Base-by-base conservation (phyloP, 2,329 filamentous ascomycete genomes). In the Alternaria solani region DNA sequence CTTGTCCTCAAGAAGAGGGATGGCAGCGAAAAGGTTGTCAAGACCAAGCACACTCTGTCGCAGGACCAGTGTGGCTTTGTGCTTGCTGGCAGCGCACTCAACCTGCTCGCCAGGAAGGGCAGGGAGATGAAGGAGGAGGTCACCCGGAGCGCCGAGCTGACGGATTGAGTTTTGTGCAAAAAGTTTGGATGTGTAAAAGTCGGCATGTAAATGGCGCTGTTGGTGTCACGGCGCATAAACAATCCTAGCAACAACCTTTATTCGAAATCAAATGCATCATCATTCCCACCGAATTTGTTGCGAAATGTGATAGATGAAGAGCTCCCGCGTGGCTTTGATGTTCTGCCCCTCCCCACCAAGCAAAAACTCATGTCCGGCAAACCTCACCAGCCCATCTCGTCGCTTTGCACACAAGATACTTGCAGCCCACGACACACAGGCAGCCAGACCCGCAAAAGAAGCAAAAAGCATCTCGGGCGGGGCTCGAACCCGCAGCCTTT, bases 1-100 rank as follows among this genome's bases (percentile, higher is more conserved):
- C 80, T 98, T n/a, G 65, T 81, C 5, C 69, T 84, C 20, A 82
- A 76, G 72, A 80, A 80, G 72, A 82, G 79, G 71, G 73, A 75
- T 30, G 91, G 91, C 8, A 87, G 90, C 76, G 86, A 88, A 77
- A 78, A 91, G 49, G 77, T 86, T 39, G 86, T 99, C 60, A 86
- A 88, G 48, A 93, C 93, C n/a, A 92, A 89, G 81, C 94, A 97
- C 78, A 92, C 92, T 12, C 85, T 99, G 63, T 96, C 89, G 75
- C 87, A 90, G 81, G 95, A 97, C 78, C 95, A 99, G 84, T 92
- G 92, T 62, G 89, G 86, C 0, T 99, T 98, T 75, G 92, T 99
- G 66, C 83, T 99, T 51, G 95, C 95, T 0, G 95, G 95, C 3
- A 97, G 93, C 78, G 95, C 95, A 42, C 80, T 99, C 81, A 99